Evolutionary conservation across 768 basidiomycete species (phyloP).

Genomic region (Arthromyces matolae): DNA sequence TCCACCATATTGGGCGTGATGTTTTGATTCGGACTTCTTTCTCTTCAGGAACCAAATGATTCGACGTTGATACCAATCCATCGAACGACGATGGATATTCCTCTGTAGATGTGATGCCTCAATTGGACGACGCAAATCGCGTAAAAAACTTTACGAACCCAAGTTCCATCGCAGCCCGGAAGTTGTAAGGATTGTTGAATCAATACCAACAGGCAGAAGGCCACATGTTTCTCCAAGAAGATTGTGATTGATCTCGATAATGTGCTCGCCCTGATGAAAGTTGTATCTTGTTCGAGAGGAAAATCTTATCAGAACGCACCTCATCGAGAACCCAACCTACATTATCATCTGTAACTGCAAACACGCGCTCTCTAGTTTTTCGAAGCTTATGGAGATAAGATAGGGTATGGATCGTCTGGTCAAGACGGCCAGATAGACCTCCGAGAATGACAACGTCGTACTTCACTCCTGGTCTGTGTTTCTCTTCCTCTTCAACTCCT

Average conservation of each 20-base stretch:
- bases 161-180: constrained; percentile 88
- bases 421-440: constrained; percentile 85
- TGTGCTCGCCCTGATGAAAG: constrained; percentile 63
- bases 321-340: constrained; percentile 84
- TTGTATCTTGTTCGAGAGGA: constrained; percentile 1
- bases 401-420: constrained; percentile 91
- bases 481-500: constrained; percentile 58
- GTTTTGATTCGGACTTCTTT: constrained; percentile 70
- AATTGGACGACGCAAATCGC: not conserved
- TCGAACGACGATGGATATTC: constrained; percentile 73
- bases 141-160: constrained; percentile 40
- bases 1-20: constrained; percentile 87
- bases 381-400: constrained; percentile 82
- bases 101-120: constrained; percentile 31
- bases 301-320: constrained; percentile 34
- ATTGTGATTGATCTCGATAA: constrained; percentile 68
- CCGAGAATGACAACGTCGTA: constrained; percentile 79
- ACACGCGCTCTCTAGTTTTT: constrained; percentile 52
- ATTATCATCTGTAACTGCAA: constrained; percentile 85
- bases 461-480: constrained; percentile 42
- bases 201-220: constrained; percentile 87
- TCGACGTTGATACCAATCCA: constrained; percentile 88
- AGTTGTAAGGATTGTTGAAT: constrained; percentile 73
- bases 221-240: constrained; percentile 88
- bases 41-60: constrained; percentile 74